A percentile compares a stretch with the other conserved stretches of the same genome.
These are phyloP conservation scores for Heterobasidion annosum DNA, from an alignment of 1,284 basidiomycete genomes.

Conservation along the genomic window DNA sequence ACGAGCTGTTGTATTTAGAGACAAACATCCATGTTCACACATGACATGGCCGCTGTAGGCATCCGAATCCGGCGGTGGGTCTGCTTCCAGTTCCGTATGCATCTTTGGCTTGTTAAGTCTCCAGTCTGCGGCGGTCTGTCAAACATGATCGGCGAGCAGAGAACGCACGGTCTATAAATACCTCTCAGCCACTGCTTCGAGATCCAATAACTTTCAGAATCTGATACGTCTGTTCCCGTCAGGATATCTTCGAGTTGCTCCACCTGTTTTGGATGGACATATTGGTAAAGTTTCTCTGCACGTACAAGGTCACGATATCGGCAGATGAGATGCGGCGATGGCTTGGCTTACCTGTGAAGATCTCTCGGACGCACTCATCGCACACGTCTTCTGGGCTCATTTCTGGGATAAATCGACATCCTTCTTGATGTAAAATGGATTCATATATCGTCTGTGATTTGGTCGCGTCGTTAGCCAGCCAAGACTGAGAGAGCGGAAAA, in stretches of 20 bases:
- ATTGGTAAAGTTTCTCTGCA: slow-evolving; percentile 58
- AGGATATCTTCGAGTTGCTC: slow-evolving; percentile 45
- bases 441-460: slow-evolving; percentile 35
- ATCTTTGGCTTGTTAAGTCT: slow-evolving; percentile 59
- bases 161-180: slow-evolving; percentile 14
- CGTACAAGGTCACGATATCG: slow-evolving; percentile 5
- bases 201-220: slow-evolving; percentile 51
- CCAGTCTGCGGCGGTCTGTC: slow-evolving; percentile 48
- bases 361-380: slow-evolving; percentile 41
- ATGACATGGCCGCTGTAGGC: slow-evolving; percentile 49
- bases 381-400: slow-evolving; percentile 50
- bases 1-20: slow-evolving; percentile 43
- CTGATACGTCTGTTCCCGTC: slow-evolving; percentile 23
- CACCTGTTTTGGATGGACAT: slow-evolving; percentile 53
- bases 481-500: too few species aligned
- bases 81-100: slow-evolving; percentile 45
- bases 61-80: slow-evolving; percentile 55
- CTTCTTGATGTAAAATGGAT: slow-evolving; percentile 34
- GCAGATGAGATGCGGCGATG: background rate
- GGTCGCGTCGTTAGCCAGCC: background rate
- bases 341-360: slow-evolving; percentile 45
- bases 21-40: slow-evolving; percentile 60
- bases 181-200: slow-evolving; percentile 75
- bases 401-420: slow-evolving; percentile 37
- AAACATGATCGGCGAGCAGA: background rate